Evolutionary conservation across 2,329 filamentous ascomycete genomes (phyloP).

Genomic region (Trichophyton verrucosum): DNA sequence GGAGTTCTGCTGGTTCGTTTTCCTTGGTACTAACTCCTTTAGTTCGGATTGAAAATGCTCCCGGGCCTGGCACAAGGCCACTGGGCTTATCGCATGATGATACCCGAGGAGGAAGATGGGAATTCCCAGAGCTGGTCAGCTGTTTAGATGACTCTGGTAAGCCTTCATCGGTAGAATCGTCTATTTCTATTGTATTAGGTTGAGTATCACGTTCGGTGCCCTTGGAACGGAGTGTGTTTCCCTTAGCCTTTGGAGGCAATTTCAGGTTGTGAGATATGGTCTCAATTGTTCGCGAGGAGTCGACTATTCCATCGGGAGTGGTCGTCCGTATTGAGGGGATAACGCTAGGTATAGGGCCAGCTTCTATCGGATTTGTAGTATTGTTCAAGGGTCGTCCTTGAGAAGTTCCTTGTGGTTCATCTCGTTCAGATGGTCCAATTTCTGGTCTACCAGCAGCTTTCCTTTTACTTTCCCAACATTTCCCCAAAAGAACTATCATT

Average conservation of each 20-base stretch:
- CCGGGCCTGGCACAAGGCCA: neutral
- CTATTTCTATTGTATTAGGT: neutral
- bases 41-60: neutral
- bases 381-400: neutral
- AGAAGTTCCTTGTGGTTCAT: neutral
- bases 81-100: neutral
- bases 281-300: neutral
- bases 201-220: neutral
- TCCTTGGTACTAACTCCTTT: neutral
- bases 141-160: neutral
- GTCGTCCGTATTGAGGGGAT: neutral
- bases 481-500: conserved; percentile 57
- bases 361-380: neutral
- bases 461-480: conserved; percentile 56
- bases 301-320: neutral
- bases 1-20: conserved; percentile 17
- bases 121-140: too few relatives aligned
- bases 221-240: neutral
- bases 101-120: too few relatives aligned
- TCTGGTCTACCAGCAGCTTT: conserved; percentile 3
- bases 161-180: neutral
- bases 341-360: neutral
- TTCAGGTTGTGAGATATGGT: neutral
- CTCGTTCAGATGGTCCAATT: neutral
- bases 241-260: neutral